Conservation (phyloP, 495 filamentous ascomycete species). For the Penicillium mononematosum region DNA sequence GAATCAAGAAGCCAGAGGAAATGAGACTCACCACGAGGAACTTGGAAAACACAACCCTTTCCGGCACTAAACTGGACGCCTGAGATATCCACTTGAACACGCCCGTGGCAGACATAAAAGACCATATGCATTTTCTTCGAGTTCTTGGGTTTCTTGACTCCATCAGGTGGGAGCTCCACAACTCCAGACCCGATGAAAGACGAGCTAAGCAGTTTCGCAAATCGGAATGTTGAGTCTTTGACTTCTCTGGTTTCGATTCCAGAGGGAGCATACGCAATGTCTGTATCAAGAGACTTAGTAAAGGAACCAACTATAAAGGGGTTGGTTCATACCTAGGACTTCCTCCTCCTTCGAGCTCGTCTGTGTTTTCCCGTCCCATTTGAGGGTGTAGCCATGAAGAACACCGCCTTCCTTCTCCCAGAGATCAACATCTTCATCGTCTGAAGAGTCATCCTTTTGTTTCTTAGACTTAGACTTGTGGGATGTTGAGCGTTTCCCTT, state of each 20-base stretch:
- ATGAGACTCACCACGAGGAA: conserved; percentile 78
- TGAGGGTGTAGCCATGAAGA: conserved; percentile 55
- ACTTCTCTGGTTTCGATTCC: conserved; percentile 76
- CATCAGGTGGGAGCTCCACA: conserved; percentile 79
- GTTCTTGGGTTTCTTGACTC: conserved; percentile 84
- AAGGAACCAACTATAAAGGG: neutral
- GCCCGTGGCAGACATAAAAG: conserved; percentile 82
- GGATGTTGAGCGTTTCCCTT: conserved; percentile 27
- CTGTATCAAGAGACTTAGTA: conserved; percentile 33
- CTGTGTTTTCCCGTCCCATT: conserved; percentile 54
- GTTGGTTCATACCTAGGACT: conserved; percentile 48
- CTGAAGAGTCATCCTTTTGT: conserved; percentile 36
- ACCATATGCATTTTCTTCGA: conserved; percentile 91
- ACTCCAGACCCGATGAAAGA: conserved; percentile 86
- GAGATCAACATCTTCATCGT: conserved; percentile 50
- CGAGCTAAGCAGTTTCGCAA: conserved; percentile 79
- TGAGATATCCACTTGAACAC: conserved; percentile 68
- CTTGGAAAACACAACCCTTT: conserved; percentile 86
- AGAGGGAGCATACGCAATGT: conserved; percentile 72
- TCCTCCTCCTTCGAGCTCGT: conserved; percentile 57
- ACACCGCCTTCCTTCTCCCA: conserved; percentile 64
- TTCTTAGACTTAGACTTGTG: conserved; percentile 42
- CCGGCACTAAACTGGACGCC: conserved; percentile 80
- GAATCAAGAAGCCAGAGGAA: neutral
- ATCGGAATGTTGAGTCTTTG: conserved; percentile 71